These are phyloP conservation scores for Coniferiporia weirii DNA, from an alignment of 1,284 basidiomycete genomes.

Conservation along the genomic window DNA sequence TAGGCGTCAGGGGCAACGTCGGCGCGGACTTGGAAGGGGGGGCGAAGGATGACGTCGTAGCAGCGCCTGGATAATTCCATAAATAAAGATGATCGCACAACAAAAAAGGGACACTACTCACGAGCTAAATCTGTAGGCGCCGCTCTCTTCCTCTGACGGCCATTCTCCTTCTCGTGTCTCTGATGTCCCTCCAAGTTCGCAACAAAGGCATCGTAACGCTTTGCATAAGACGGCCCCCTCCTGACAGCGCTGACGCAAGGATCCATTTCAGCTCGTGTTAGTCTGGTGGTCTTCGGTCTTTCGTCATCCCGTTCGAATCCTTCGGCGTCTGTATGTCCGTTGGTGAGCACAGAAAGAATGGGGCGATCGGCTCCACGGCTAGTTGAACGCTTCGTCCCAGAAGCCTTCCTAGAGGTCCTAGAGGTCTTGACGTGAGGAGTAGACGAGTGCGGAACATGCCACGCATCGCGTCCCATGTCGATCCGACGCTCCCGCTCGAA, in stretches of 20 bases:
- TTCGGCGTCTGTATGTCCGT: neutral
- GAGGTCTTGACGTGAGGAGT: neutral
- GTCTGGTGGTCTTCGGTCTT: neutral
- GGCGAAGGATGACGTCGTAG: conserved; percentile 19
- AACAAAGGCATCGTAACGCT: conserved; percentile 3
- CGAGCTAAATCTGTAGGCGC: conserved; percentile 1
- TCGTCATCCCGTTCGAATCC: neutral
- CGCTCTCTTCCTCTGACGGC: neutral
- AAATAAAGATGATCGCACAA: neutral
- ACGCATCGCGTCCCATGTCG: neutral
- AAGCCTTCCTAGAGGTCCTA: neutral
- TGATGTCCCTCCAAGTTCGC: conserved; percentile 2
- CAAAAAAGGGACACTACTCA: neutral
- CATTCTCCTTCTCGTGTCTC: conserved; percentile 2
- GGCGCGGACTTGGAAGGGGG: neutral
- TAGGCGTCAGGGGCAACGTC: conserved; percentile 25
- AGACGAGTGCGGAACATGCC: neutral
- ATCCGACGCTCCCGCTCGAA: neutral
- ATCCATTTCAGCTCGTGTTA: neutral
- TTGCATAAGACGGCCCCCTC: neutral
- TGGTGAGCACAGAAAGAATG: conserved; percentile 9
- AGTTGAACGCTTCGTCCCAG: neutral
- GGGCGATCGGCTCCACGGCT: neutral
- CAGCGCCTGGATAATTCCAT: neutral
- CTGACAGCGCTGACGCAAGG: neutral